Evolutionary conservation across 108 stramenopile species (phyloP).

Genomic region (Cyclotella baltica): DNA sequence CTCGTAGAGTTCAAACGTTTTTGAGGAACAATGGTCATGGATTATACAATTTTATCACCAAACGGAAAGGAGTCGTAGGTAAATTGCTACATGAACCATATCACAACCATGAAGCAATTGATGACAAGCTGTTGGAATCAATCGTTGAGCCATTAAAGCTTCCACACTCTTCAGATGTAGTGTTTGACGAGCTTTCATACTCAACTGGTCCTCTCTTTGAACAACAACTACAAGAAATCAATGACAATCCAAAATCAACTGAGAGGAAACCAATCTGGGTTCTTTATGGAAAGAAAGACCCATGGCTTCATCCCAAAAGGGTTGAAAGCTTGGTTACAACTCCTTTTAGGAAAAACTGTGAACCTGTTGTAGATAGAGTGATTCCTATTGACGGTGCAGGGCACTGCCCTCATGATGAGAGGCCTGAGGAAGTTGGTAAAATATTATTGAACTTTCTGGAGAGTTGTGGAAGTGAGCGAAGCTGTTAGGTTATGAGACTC

Average conservation of each 20-base stretch:
- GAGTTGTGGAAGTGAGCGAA: not conserved
- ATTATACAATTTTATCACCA: slow-evolving; percentile 52
- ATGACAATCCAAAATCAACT: not conserved
- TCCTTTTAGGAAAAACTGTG: slow-evolving; percentile 20
- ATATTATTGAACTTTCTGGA: slow-evolving; percentile 16
- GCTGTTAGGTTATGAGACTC: not conserved
- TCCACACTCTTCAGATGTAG: slow-evolving; percentile 55
- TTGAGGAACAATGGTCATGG: slow-evolving; percentile 55
- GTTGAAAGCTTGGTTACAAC: slow-evolving; percentile 43
- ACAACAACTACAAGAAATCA: slow-evolving; percentile 54
- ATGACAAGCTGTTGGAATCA: slow-evolving; percentile 52
- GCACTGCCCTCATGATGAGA: slow-evolving; percentile 69
- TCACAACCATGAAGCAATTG: slow-evolving; percentile 50
- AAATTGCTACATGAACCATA: slow-evolving; percentile 63
- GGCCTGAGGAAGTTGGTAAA: slow-evolving; percentile 11
- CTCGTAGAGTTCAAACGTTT: slow-evolving; percentile 41
- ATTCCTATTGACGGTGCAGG: slow-evolving; percentile 54
- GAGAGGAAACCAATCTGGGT: slow-evolving; percentile 29
- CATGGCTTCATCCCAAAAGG: slow-evolving; percentile 63
- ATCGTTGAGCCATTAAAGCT: slow-evolving; percentile 55
- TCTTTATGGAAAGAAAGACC: slow-evolving; percentile 64
- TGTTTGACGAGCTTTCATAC: slow-evolving; percentile 70
- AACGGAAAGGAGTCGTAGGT: slow-evolving; percentile 42
- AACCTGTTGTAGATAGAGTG: slow-evolving; percentile 45
- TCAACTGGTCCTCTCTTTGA: slow-evolving; percentile 67